phyloP scores from a whole-genome alignment of 2,329 filamentous ascomycete genomes.

The Calonectria hawksworthii region DNA sequence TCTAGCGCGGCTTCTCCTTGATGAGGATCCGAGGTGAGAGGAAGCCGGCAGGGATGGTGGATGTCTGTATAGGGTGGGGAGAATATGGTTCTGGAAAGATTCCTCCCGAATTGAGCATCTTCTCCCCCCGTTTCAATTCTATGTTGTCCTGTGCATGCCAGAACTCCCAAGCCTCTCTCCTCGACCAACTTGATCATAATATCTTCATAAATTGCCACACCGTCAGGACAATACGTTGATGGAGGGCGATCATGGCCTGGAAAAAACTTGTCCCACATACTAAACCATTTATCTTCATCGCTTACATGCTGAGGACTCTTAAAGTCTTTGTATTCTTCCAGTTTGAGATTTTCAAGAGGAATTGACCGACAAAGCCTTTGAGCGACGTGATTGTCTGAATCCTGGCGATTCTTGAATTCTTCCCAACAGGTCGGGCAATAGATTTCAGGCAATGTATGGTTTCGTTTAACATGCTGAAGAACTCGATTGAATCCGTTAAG shows the following conservation, averaged over 20 bases:
- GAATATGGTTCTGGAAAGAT: not conserved
- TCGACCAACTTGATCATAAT: not conserved
- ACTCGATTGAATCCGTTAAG: not conserved
- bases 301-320: not conserved
- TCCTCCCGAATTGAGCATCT: not conserved
- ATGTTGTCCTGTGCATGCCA: not conserved
- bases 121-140: not conserved
- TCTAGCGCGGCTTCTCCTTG: not conserved
- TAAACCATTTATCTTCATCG: not conserved
- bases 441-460: not conserved
- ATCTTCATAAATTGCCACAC: not conserved
- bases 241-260: not conserved
- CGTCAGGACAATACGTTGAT: not conserved
- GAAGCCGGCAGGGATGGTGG: not conserved
- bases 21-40: not conserved
- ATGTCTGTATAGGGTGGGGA: not conserved
- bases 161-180: not conserved
- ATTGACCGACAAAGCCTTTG: not conserved
- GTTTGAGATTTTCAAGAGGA: not conserved
- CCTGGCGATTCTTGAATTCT: not conserved
- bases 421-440: not conserved
- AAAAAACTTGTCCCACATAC: not conserved
- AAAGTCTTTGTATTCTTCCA: not conserved
- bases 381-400: not conserved
- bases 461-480: not conserved